Conservation (phyloP, 495 filamentous ascomycete genomes). For the Filosporella fistucella region DNA sequence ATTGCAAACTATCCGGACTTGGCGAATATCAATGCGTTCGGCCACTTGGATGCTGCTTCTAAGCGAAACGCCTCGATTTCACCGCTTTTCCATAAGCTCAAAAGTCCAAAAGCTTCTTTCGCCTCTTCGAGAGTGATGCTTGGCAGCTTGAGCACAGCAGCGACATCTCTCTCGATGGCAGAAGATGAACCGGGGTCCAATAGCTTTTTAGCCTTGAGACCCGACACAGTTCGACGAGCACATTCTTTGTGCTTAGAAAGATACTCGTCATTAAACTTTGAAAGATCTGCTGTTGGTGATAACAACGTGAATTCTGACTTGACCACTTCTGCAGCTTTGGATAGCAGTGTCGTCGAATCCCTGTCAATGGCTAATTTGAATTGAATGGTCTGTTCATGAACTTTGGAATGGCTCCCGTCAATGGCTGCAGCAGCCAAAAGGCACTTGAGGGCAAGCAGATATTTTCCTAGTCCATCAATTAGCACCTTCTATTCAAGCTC, state of each 20-base stretch:
- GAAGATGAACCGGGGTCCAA: conserved; percentile 52
- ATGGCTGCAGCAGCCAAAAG: conserved; percentile 67
- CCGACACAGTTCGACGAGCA: conserved; percentile 57
- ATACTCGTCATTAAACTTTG: conserved; percentile 66
- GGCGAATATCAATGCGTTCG: conserved; percentile 59
- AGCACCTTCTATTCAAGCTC: no score
- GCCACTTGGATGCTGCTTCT: conserved; percentile 67
- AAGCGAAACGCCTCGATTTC: conserved; percentile 54
- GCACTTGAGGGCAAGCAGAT: conserved; percentile 79
- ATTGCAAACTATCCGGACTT: conserved; percentile 1
- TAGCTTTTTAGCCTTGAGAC: conserved; percentile 52
- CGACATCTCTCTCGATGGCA: conserved; percentile 56
- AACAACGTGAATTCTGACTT: conserved; percentile 60
- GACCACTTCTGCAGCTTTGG: conserved; percentile 61
- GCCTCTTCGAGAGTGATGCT: conserved; percentile 58
- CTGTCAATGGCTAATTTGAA: conserved; percentile 62
- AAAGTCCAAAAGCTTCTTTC: conserved; percentile 48
- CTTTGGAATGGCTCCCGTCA: conserved; percentile 64
- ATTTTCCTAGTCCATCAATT: conserved; percentile 57
- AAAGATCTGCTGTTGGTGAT: conserved; percentile 50
- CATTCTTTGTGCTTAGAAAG: conserved; percentile 57
- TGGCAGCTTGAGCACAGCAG: conserved; percentile 49
- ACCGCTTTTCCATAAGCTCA: conserved; percentile 55
- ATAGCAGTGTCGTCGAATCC: conserved; percentile 44
- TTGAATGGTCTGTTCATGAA: conserved; percentile 70